These are phyloP conservation scores for Sclerotinia nivalis DNA, from an alignment of 2,329 filamentous ascomycete genomes.

Conservation along the genomic window DNA sequence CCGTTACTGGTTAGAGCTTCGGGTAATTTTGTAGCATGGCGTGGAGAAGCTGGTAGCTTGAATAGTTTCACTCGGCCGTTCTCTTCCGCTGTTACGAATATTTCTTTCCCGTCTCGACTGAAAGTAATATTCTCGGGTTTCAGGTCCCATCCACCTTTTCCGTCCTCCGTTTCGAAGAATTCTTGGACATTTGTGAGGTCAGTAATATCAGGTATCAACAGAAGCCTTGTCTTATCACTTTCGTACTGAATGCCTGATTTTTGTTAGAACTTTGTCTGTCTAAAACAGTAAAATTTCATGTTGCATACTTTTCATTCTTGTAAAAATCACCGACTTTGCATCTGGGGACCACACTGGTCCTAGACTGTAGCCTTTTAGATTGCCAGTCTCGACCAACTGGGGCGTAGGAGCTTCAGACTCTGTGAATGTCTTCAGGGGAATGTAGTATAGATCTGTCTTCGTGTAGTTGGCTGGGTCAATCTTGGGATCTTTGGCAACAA, in stretches of 20 bases:
- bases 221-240: constrained; percentile 70
- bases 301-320: constrained; percentile 65
- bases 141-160: constrained; percentile 62
- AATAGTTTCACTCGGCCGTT: constrained; percentile 63
- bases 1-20: constrained; percentile 54
- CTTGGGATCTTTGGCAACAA: constrained; percentile 73
- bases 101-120: constrained; percentile 58
- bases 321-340: constrained; percentile 70
- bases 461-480: constrained; percentile 73
- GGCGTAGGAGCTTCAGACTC: constrained; percentile 53
- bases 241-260: constrained; percentile 64
- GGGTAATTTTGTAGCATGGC: constrained; percentile 51
- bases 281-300: background rate
- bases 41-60: constrained; percentile 58
- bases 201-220: constrained; percentile 62
- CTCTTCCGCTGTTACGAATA: constrained; percentile 76
- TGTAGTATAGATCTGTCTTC: constrained; percentile 78
- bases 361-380: constrained; percentile 63
- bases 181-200: constrained; percentile 60
- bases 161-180: constrained; percentile 62
- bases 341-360: constrained; percentile 73
- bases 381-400: constrained; percentile 56
- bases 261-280: background rate
- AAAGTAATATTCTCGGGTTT: constrained; percentile 59
- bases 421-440: constrained; percentile 62